Conservation (phyloP, 176 grass and related monocot genomes). For the Zea mays region Zm-B73-REFERENCE-NAM-5.0 NC_050105.1:59186501-59187000, state of each 20-base stretch:
- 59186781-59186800: neutral
- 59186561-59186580: neutral
- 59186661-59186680: neutral
- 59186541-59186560: conserved; percentile 6
- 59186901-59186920: too few relatives aligned
- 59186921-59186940: too few relatives aligned
- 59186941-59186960: too few relatives aligned
- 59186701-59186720: neutral
- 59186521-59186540: conserved; percentile 28
- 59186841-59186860: neutral
- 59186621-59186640: neutral
- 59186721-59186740: too few relatives aligned
- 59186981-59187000: too few relatives aligned
- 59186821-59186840: neutral
- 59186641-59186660: neutral
- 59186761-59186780: neutral
- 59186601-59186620: neutral
- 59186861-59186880: too few relatives aligned
- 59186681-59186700: neutral
- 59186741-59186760: neutral
- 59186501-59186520: neutral
- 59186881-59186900: too few relatives aligned
- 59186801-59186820: neutral
- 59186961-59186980: too few relatives aligned
- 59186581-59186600: neutral